Conservation (phyloP, 257 asterid species). For the Nicotiana sylvestris region DNA sequence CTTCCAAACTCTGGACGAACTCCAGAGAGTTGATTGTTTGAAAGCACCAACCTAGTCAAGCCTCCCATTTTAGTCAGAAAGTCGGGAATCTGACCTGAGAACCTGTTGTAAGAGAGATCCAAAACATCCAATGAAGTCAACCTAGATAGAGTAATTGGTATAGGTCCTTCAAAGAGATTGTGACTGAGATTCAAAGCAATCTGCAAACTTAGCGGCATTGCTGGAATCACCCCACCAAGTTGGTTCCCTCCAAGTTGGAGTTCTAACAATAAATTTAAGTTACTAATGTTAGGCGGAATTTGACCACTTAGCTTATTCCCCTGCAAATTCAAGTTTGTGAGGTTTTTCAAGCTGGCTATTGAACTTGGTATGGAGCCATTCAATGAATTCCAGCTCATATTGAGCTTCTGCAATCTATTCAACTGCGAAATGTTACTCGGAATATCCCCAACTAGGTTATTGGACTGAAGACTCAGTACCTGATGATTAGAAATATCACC, state of each 20-base stretch:
- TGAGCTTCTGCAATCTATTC: constrained; percentile 43
- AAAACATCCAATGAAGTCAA: constrained; percentile 53
- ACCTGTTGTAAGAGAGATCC: constrained; percentile 71
- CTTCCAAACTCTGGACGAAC: constrained; percentile 32
- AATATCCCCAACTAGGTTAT: constrained; percentile 47
- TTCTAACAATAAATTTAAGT: constrained; percentile 36
- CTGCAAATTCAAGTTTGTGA: constrained; percentile 47
- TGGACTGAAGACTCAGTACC: constrained; percentile 55
- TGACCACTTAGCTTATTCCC: constrained; percentile 48
- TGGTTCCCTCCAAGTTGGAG: constrained; percentile 73
- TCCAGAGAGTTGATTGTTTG: constrained; percentile 64
- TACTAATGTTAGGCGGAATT: constrained; percentile 48
- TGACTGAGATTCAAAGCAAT: constrained; percentile 69
- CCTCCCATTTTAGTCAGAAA: constrained; percentile 27
- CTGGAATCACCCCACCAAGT: constrained; percentile 51
- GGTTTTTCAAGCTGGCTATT: constrained; percentile 38
- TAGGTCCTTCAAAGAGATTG: constrained; percentile 49
- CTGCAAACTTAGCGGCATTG: constrained; percentile 46
- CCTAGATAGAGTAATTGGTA: constrained; percentile 36
- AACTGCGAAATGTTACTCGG: constrained; percentile 40
- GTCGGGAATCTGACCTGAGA: constrained; percentile 53
- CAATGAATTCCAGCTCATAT: constrained; percentile 49
- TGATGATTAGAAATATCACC: constrained; percentile 47
- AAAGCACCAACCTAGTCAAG: constrained; percentile 50
- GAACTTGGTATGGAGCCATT: constrained; percentile 51